A percentile compares a stretch with the other conserved stretches of the same genome.
These are phyloP conservation scores for Ephemerocybe angulata DNA, from an alignment of 768 basidiomycete species.

Conservation along the genomic window DNA sequence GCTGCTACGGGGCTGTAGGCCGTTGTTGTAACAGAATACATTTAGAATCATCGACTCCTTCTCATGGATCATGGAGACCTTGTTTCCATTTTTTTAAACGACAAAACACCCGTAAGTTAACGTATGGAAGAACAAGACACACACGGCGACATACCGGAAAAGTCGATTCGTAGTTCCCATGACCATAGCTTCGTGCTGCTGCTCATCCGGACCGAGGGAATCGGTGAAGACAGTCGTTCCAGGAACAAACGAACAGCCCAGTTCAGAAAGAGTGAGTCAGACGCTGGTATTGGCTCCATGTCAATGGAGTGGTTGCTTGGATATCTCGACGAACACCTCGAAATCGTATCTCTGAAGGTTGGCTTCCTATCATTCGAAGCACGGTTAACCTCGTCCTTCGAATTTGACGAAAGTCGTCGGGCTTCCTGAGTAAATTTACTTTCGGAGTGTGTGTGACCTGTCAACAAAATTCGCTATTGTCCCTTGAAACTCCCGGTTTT, in stretches of 20 bases:
- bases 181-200: too few relatives aligned
- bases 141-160: conserved; percentile 1
- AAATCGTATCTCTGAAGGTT: neutral
- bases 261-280: neutral
- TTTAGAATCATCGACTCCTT: neutral
- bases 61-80: conserved; percentile 7
- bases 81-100: neutral
- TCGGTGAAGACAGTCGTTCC: neutral
- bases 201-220: too few relatives aligned
- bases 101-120: neutral
- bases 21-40: neutral
- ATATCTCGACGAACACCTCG: neutral
- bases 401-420: neutral
- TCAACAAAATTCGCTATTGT: neutral
- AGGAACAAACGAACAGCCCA: neutral
- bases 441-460: neutral
- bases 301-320: neutral
- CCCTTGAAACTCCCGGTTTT: neutral
- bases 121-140: neutral
- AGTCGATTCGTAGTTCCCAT: too few relatives aligned
- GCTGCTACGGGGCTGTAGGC: neutral
- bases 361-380: neutral
- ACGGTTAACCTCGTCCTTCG: neutral
- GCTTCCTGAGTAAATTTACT: neutral
- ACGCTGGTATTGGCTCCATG: neutral